Evolutionary conservation across 2,329 filamentous ascomycete species (phyloP).

Genomic region (Fusarium circinatum): DNA sequence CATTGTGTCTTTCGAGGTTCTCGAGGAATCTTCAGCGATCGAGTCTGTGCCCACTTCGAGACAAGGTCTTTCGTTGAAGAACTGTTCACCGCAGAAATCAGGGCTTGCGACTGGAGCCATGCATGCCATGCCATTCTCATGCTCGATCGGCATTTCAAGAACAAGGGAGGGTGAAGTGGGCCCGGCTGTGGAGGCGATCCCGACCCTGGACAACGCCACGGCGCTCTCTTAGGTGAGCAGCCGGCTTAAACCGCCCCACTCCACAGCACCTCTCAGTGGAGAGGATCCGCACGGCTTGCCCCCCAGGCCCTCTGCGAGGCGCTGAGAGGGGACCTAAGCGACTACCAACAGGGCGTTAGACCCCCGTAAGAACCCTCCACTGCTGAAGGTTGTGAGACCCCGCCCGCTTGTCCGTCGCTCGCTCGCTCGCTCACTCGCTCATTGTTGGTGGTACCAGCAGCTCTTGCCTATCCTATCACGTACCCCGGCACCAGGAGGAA

Average conservation of each 20-base stretch:
- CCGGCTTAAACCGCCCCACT: conserved; percentile 19
- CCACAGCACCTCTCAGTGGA: conserved; percentile 8
- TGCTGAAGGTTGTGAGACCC: conserved; percentile 12
- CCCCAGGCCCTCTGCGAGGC: conserved; percentile 12
- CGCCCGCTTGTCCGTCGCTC: conserved; percentile 16
- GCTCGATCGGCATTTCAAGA: conserved; percentile 37
- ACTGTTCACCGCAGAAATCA: conserved; percentile 34
- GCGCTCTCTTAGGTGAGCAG: conserved; percentile 10
- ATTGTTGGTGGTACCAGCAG: background rate
- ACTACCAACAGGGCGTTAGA: conserved; percentile 19
- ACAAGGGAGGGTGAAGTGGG: conserved; percentile 36
- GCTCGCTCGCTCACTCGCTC: background rate
- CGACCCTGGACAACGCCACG: conserved; percentile 24
- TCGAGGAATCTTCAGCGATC: background rate
- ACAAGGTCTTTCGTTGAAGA: conserved; percentile 1
- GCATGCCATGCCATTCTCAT: conserved; percentile 34
- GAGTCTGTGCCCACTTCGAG: background rate
- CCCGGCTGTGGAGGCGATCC: conserved; percentile 39
- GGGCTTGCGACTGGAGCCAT: conserved; percentile 26
- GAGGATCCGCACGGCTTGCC: conserved; percentile 10
- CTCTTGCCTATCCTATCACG: conserved; percentile 9
- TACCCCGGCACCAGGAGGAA: conserved; percentile 24
- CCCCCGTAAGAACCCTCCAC: conserved; percentile 17
- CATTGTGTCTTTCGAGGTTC: background rate
- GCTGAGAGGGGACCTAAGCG: conserved; percentile 15